phyloP scores from a whole-genome alignment of 306 rosid genomes.

The Prunus fruticosa region DNA sequence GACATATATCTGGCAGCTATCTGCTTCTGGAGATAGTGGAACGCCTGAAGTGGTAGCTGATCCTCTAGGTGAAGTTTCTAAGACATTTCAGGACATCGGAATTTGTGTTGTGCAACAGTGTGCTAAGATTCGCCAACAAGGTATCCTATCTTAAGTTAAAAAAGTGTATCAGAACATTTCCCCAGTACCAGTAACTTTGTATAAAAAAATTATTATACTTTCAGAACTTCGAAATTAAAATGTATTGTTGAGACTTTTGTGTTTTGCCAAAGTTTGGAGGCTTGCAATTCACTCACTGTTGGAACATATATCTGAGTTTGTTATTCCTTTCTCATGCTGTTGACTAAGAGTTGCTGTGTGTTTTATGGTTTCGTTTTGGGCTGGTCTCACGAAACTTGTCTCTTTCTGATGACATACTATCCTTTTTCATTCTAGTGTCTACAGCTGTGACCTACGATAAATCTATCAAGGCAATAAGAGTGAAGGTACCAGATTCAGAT shows the following conservation, averaged over 20 bases:
- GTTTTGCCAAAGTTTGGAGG: background rate
- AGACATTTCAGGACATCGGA: slow-evolving; percentile 82
- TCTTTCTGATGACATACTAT: slow-evolving; percentile 20
- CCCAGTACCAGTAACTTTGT: background rate
- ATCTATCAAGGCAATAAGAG: slow-evolving; percentile 78
- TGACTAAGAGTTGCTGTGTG: no score
- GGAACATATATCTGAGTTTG: background rate
- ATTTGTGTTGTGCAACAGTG: slow-evolving; percentile 94
- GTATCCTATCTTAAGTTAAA: slow-evolving; percentile 34
- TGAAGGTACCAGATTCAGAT: slow-evolving; percentile 88
- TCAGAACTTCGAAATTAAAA: background rate
- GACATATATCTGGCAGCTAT: slow-evolving; percentile 49
- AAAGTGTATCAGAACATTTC: slow-evolving; percentile 7
- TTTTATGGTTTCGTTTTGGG: no score
- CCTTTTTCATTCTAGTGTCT: slow-evolving; percentile 53
- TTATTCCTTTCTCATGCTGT: background rate
- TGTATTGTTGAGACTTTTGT: background rate
- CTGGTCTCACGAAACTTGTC: background rate
- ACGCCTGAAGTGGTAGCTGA: slow-evolving; percentile 90
- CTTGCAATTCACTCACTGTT: background rate
- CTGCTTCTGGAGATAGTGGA: slow-evolving; percentile 98
- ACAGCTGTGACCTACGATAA: slow-evolving; percentile 93
- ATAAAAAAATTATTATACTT: background rate
- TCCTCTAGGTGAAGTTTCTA: slow-evolving; percentile 87
- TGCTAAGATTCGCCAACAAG: slow-evolving; percentile 99